Percentiles rank a stretch among this genome's conserved stretches.
Evolutionary conservation across 1,284 basidiomycete genomes (phyloP).

Genomic region (Serendipita sp.): DNA sequence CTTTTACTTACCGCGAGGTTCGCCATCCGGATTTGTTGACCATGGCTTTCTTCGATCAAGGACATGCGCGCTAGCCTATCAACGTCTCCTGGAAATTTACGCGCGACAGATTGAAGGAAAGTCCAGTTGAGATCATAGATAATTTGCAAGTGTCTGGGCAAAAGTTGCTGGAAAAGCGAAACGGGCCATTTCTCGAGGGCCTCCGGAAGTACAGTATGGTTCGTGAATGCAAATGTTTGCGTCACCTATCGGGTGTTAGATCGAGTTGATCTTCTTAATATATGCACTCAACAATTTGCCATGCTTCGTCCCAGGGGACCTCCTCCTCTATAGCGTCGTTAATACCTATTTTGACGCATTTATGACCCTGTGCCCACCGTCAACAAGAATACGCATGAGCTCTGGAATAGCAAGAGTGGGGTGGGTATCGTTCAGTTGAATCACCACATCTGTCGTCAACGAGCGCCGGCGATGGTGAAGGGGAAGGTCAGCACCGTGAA

Average conservation of each 20-base stretch:
- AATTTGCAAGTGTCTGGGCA: slow-evolving; percentile 79
- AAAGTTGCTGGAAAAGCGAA: slow-evolving; percentile 61
- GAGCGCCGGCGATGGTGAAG: background rate
- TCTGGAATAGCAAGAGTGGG: slow-evolving; percentile 90
- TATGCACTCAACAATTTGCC: slow-evolving; percentile 43
- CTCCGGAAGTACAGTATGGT: slow-evolving; percentile 56
- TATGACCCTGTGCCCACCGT: slow-evolving; percentile 15
- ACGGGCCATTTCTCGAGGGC: slow-evolving; percentile 68
- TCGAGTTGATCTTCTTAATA: no score
- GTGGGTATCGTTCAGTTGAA: slow-evolving; percentile 87
- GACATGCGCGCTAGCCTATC: slow-evolving; percentile 74
- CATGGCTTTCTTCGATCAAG: slow-evolving; percentile 80
- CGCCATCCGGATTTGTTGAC: slow-evolving; percentile 81
- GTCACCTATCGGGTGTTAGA: slow-evolving; percentile 26
- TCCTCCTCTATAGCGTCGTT: slow-evolving; percentile 71
- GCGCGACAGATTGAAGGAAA: slow-evolving; percentile 56
- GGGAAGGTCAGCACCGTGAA: background rate
- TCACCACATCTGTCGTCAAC: slow-evolving; percentile 55
- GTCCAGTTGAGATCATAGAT: slow-evolving; percentile 48
- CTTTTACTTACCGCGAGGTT: slow-evolving; percentile 49
- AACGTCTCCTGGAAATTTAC: slow-evolving; percentile 73
- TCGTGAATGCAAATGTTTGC: slow-evolving; percentile 86
- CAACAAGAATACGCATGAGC: slow-evolving; percentile 66
- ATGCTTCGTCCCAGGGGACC: slow-evolving; percentile 66
- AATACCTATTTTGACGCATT: slow-evolving; percentile 5